Base-by-base conservation (phyloP, 768 basidiomycete species). In the Cystobasidium tubakii region DNA sequence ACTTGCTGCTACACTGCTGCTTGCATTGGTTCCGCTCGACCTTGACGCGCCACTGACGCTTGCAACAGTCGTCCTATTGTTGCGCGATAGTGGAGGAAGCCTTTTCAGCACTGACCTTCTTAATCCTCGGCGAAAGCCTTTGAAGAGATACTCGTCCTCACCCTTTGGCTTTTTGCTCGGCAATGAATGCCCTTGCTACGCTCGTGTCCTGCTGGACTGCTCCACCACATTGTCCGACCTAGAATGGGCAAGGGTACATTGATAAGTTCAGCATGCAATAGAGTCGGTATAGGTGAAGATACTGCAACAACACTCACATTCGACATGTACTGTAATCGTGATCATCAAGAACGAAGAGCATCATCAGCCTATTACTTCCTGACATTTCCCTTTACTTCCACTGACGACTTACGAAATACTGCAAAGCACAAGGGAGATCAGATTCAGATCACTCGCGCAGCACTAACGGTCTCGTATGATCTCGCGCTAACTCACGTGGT, bases 251-350 rank as follows among this genome's bases (percentile, higher is more conserved):
- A n/a, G n/a, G n/a, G 7, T 15, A 15, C 46, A 50, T 50, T n/a
- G n/a, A 50, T 9, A 50, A 39, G 39, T 6, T 6, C 39, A n/a
- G 42, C 42, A 17, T 42, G 17, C 42, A 42, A 42, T 42, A 17
- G 42, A 42, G 42, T n/a, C n/a, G n/a, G n/a, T n/a, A n/a, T n/a
- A n/a, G n/a, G n/a, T n/a, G n/a, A n/a, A n/a, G n/a, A n/a, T n/a
- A n/a, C n/a, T n/a, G n/a, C n/a, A n/a, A n/a, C n/a, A n/a, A n/a
- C n/a, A n/a, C 66, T 43, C 23, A 67, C 66, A 33, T 67, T 67
- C 17, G 66, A 67, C 42, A 67, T 46, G 66, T 67, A 67, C 57
- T 60, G 27, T 60, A 29, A 27, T 9, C 33, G 27, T 12, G 21
- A 60, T 9, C 21, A 54, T 4, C n/a, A 31, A 34, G 6, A 34